These are phyloP conservation scores for Aspergillus sojae DNA, from an alignment of 2,329 filamentous ascomycete species.

Conservation along the genomic window DNA sequence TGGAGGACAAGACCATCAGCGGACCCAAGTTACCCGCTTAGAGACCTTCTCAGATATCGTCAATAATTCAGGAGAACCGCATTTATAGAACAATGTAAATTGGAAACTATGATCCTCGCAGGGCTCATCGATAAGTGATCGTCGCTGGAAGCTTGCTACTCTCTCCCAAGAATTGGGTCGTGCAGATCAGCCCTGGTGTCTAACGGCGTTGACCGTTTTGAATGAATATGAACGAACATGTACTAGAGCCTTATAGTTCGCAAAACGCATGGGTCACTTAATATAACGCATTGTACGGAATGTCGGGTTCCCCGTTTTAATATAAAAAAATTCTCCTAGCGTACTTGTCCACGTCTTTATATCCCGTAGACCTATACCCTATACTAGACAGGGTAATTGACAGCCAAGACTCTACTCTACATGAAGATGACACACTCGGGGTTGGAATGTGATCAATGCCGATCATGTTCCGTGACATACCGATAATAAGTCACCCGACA, in stretches of 20 bases:
- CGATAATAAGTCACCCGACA: conserved; percentile 1
- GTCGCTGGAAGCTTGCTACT: conserved; percentile 13
- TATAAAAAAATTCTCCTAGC: conserved; percentile 3
- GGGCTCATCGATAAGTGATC: not conserved
- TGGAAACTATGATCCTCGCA: not conserved
- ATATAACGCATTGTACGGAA: not conserved
- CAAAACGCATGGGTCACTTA: not conserved
- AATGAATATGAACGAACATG: not conserved
- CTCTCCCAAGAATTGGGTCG: conserved; percentile 11
- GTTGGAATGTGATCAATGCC: conserved; percentile 7
- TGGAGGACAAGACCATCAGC: not conserved
- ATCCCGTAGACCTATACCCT: conserved; percentile 1
- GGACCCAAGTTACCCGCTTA: not conserved
- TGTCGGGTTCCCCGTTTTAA: not conserved
- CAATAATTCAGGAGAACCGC: not conserved
- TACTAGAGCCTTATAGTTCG: not conserved
- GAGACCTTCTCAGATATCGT: not conserved
- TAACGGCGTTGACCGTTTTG: conserved; percentile 5
- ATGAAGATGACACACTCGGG: conserved; percentile 1
- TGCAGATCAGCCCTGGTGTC: conserved; percentile 13
- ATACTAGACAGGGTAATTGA: conserved; percentile 1
- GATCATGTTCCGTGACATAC: conserved; percentile 3
- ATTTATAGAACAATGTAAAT: not conserved
- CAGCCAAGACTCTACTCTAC: not conserved
- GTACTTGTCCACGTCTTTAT: not conserved